Conservation (phyloP, 176 grass and related monocot genomes). For the Rhipidocladum racemiflorum region DNA sequence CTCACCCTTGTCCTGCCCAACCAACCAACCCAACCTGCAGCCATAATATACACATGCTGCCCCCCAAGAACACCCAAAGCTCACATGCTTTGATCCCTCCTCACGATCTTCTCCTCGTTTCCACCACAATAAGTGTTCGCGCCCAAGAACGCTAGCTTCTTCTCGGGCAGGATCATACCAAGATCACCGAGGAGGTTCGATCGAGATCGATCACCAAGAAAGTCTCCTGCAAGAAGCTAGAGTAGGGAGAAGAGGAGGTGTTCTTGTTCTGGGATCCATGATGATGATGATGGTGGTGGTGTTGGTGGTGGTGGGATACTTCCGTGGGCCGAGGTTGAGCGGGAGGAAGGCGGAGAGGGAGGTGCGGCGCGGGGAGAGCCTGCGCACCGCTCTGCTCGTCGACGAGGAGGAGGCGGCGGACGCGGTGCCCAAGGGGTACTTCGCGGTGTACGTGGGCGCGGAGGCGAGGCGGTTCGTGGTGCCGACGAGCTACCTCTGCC, state of each 20-base stretch:
- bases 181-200: background rate
- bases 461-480: constrained; percentile 54
- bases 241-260: background rate
- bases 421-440: constrained; percentile 47
- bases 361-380: background rate
- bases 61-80: background rate
- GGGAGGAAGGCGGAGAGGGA: constrained; percentile 16
- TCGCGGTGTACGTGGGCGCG: constrained; percentile 63
- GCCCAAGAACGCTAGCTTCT: background rate
- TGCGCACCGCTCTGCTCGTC: background rate
- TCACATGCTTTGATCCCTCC: constrained; percentile 37
- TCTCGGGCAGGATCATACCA: background rate
- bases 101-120: background rate
- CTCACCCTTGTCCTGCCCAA: background rate
- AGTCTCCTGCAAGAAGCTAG: background rate
- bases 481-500: constrained; percentile 48
- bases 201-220: background rate
- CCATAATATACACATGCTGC: constrained; percentile 11
- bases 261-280: background rate
- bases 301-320: too few relatives aligned
- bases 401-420: background rate
- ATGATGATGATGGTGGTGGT: too few relatives aligned
- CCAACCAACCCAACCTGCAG: background rate
- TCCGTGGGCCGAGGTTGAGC: constrained; percentile 33
- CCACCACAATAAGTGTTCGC: background rate